Base-by-base conservation (phyloP, 148 eudicot genomes). In the Bassia scoparia region DNA sequence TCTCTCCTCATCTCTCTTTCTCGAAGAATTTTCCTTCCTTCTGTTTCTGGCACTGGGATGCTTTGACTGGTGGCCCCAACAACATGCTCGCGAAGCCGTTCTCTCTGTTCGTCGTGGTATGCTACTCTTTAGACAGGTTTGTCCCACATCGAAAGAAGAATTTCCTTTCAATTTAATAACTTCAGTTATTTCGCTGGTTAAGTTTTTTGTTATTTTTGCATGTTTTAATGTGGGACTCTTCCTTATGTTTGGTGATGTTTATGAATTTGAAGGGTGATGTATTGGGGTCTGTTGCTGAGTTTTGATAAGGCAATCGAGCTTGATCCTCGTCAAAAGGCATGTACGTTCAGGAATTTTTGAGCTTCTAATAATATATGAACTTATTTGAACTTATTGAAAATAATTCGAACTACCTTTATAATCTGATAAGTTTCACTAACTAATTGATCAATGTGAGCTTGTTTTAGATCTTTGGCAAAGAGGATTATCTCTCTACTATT, bases 381-480 rank as follows among this genome's bases (percentile, higher is more conserved):
- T n/a, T n/a, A n/a, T n/a, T n/a, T n/a, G n/a, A n/a, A n/a, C n/a
- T n/a, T n/a, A n/a, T n/a, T n/a, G n/a, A n/a, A n/a, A n/a, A n/a
- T n/a, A n/a, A n/a, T n/a, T n/a, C n/a, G n/a, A n/a, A n/a, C n/a
- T n/a, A n/a, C n/a, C n/a, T n/a, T 69, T n/a, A 7, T 7, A 61
- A 41, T 34, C 23, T 63, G 21, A 77, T 1, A 79, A 18, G n/a
- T 27, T 26, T 37, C 18, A 56, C 3, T 15, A 2, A 20, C 2
- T 43, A 1, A 33, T 23, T 43, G 17, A 8, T 9, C 24, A 11
- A 33, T 68, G 31, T 53, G 68, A 67, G 37, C 33, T 29, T 37
- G 46, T 74, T 61, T 61, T 86, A 95, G 98, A 95, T 87, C 89
- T 90, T 69, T 95, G 98, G 98, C 98, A 95, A 75, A 91, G 98